phyloP scores from a whole-genome alignment of 495 filamentous ascomycete species.

The Chaetomium fimeti region DNA sequence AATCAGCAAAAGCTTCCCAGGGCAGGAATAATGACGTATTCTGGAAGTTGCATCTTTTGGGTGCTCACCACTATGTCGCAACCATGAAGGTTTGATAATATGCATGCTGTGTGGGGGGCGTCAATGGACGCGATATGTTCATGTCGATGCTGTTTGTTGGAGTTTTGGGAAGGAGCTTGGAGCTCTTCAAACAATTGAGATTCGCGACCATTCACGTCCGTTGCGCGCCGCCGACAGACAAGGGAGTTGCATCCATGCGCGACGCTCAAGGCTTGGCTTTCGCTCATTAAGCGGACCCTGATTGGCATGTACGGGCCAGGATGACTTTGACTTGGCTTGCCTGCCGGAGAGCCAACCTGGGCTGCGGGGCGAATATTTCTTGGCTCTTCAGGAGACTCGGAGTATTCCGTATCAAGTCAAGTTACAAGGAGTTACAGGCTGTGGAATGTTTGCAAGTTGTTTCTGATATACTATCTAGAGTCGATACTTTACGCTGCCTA shows the following conservation, averaged over 20 bases:
- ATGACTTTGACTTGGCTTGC: not conserved
- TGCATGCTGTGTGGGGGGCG: conserved; percentile 54
- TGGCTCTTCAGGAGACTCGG: no score
- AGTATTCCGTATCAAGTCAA: no score
- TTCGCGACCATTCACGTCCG: conserved; percentile 10
- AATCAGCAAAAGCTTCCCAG: conserved; percentile 23
- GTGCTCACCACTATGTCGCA: conserved; percentile 78
- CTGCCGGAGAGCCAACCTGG: not conserved
- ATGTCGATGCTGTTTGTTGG: conserved; percentile 30
- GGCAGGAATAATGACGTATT: not conserved
- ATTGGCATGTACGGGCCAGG: not conserved
- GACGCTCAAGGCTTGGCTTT: conserved; percentile 1
- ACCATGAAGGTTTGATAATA: conserved; percentile 91
- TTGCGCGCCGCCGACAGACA: conserved; percentile 24
- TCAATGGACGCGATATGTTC: conserved; percentile 28
- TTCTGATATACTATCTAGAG: no score
- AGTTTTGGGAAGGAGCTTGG: conserved; percentile 7
- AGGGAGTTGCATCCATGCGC: not conserved
- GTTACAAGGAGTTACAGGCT: no score
- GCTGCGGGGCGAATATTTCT: no score
- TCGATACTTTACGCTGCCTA: no score
- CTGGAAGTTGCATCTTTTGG: conserved; percentile 1
- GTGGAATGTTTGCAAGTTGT: no score
- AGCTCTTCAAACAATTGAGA: conserved; percentile 6
- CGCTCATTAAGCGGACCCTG: not conserved